Base-by-base conservation (phyloP, 2,329 filamentous ascomycete genomes). In the Raffaelea deltoideospora region DNA sequence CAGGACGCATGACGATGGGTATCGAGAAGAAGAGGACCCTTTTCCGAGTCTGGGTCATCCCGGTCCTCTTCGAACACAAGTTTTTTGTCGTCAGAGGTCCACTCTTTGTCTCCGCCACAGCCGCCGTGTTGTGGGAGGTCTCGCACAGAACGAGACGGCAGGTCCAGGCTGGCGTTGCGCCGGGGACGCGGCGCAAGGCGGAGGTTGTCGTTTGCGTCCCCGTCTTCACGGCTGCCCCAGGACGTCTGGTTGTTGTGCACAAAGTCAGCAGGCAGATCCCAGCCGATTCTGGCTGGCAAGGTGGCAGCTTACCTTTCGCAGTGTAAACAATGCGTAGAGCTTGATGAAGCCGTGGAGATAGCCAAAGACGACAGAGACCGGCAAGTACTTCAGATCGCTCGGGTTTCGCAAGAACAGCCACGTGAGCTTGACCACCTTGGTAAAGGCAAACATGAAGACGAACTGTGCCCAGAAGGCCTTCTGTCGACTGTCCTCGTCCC, bases 281-380 rank as follows among this genome's bases (percentile, higher is more conserved):
- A n/a, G n/a, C n/a, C n/a, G n/a, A n/a, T n/a, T n/a, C n/a, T n/a
- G n/a, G n/a, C n/a, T n/a, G n/a, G n/a, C n/a, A n/a, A n/a, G n/a
- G n/a, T n/a, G n/a, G n/a, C n/a, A 19, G 64, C 78, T 59, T 71
- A 92, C 85, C 73, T 82, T 79, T 52, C 80, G 78, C 47, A 87
- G 72, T 40, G 87, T 94, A 46, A 79, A 65, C 43, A 87, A 67
- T 29, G 88, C 86, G 52, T 88, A 88, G 44, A 93, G 66, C 65
- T 95, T 95, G 66, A 96, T 87, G 43, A 86, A 58, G 42, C 87
- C 85, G 55, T 96, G 88, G 49, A 92, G 81, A 59, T 90, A 95
- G 35, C 88, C 88, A 58, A 95, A 96, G 13, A 85, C 43, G 48
- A 95, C 75, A 28, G 86, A 93, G n/a, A 88, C 65, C 1, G 84